Evolutionary conservation across 495 filamentous ascomycete genomes (phyloP).

Genomic region (Aspergillus kassunensis): DNA sequence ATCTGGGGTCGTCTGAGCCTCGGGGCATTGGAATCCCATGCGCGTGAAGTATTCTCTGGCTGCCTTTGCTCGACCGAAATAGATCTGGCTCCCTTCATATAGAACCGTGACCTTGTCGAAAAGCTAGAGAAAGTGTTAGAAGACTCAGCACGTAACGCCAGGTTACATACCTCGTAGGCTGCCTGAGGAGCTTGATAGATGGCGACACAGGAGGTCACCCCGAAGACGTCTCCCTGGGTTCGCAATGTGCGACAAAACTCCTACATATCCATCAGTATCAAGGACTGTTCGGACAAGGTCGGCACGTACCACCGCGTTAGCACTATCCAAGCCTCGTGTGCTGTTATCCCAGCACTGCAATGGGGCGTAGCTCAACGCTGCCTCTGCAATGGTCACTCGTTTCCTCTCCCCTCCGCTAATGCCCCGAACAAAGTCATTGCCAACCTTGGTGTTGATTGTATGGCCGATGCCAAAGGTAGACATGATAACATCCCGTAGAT

Average conservation of each 20-base stretch:
- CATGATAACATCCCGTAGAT: conserved; percentile 59
- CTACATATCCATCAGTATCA: not conserved
- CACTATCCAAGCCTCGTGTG: conserved; percentile 79
- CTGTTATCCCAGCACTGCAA: conserved; percentile 85
- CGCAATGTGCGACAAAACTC: conserved; percentile 69
- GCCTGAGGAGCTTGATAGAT: conserved; percentile 83
- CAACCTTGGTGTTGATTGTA: conserved; percentile 53
- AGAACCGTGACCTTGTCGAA: conserved; percentile 62
- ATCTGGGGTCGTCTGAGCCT: conserved; percentile 65
- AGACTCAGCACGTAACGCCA: no score
- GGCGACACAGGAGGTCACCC: conserved; percentile 73
- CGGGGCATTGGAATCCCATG: conserved; percentile 60
- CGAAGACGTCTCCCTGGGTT: conserved; percentile 70
- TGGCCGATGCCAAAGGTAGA: conserved; percentile 59
- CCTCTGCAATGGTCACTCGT: conserved; percentile 53
- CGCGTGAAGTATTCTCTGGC: conserved; percentile 61
- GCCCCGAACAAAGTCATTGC: conserved; percentile 81
- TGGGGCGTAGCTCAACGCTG: conserved; percentile 67
- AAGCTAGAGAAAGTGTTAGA: conserved; percentile 9
- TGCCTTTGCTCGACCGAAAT: conserved; percentile 57
- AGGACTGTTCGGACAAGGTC: not conserved
- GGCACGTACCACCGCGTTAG: conserved; percentile 59
- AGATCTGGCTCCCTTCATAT: conserved; percentile 65
- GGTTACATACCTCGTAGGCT: conserved; percentile 60
- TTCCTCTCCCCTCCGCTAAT: conserved; percentile 70